Conservation (phyloP, 495 filamentous ascomycete genomes). For the Parmelia sp. region DNA sequence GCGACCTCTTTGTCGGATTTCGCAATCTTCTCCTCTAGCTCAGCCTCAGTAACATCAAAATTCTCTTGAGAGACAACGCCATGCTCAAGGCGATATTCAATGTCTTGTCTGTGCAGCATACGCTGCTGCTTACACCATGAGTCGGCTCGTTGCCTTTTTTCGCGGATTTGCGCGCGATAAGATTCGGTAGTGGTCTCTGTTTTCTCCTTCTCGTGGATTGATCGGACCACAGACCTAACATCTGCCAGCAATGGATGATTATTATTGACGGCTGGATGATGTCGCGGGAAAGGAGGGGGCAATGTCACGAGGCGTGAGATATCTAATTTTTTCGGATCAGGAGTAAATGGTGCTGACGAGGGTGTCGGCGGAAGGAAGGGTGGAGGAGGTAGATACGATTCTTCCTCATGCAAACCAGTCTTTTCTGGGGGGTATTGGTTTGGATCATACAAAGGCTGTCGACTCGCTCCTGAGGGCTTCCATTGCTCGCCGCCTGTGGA, state of each 20-base stretch:
- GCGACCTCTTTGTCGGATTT: conserved; percentile 54
- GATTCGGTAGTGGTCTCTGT: conserved; percentile 59
- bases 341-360: conserved; percentile 35
- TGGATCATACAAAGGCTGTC: conserved; percentile 43
- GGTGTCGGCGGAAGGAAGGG: conserved; percentile 21
- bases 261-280: conserved; percentile 93
- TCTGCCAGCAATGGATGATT: conserved; percentile 80
- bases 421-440: conserved; percentile 84
- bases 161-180: conserved; percentile 42
- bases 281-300: conserved; percentile 85
- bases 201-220: conserved; percentile 68
- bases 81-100: conserved; percentile 65
- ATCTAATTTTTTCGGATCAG: conserved; percentile 57
- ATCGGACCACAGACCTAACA: conserved; percentile 67
- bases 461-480: conserved; percentile 26
- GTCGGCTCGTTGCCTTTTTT: conserved; percentile 35
- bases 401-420: conserved; percentile 65
- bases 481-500: conserved; percentile 1
- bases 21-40: conserved; percentile 56
- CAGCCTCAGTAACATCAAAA: conserved; percentile 69
- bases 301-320: conserved; percentile 88
- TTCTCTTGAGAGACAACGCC: conserved; percentile 73
- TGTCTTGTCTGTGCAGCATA: conserved; percentile 51
- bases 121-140: conserved; percentile 42
- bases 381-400: conserved; percentile 27